Conservation (phyloP, 257 asterid genomes). For the Solanum peruvianum region DNA sequence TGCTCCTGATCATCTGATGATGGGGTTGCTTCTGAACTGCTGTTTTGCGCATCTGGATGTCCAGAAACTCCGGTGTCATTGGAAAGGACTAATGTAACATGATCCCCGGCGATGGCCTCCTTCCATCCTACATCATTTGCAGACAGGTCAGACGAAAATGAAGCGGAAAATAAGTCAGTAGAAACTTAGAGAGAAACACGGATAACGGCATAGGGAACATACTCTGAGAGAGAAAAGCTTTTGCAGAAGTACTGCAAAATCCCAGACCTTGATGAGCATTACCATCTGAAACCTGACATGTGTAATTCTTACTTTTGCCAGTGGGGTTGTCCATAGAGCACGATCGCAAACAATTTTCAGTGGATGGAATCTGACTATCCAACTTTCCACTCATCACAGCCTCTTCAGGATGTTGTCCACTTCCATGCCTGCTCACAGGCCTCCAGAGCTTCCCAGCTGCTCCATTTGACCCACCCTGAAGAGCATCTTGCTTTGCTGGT, state of each 20-base stretch:
- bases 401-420: conserved; percentile 13
- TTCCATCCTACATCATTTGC: conserved; percentile 68
- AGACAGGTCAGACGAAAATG: not conserved
- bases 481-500: conserved; percentile 13
- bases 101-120: conserved; percentile 64
- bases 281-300: conserved; percentile 11
- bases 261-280: conserved; percentile 15
- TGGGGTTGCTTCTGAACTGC: conserved; percentile 1
- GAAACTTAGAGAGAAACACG: not conserved
- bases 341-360: conserved; percentile 29
- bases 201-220: conserved; percentile 13
- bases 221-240: conserved; percentile 68
- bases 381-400: conserved; percentile 16
- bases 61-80: conserved; percentile 26
- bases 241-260: conserved; percentile 41
- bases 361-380: conserved; percentile 11
- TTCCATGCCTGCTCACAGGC: conserved; percentile 41
- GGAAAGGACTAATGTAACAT: conserved; percentile 48
- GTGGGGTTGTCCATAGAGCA: conserved; percentile 8
- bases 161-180: not conserved
- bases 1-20: conserved; percentile 15
- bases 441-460: conserved; percentile 35
- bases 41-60: conserved; percentile 8
- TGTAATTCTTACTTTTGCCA: conserved; percentile 13
- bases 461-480: conserved; percentile 26